Base-by-base conservation (phyloP, 2,329 filamentous ascomycete genomes). In the Neurospora crassa region DNA sequence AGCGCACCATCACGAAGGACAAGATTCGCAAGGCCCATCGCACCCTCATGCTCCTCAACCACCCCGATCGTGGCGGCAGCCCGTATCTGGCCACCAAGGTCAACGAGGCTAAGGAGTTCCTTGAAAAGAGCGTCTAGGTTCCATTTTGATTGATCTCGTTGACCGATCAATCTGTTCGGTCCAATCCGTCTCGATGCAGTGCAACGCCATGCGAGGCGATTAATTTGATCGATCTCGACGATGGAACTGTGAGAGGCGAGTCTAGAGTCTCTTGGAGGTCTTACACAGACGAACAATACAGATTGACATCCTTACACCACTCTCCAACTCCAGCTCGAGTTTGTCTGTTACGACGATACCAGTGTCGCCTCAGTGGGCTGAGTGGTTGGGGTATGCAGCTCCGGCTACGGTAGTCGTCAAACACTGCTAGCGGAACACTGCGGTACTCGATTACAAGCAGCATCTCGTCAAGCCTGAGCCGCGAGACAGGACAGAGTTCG, bases 41-140 rank as follows among this genome's bases (percentile, higher is more conserved):
- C 74, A 93, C 91, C 70, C 89, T 98, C 76, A 99, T 99, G 95
- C 89, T 99, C 71, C 86, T 97, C 75, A 99, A 99, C 86, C 96
- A 99, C 82, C 96, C 96, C 74, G 96, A 99, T 86, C 92, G 96
- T 79, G 96, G 96, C 75, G 96, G 96, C 47, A 97, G 94, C 79
- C 96, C 96, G 8, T 99, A 98, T 80, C 84, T 99, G 67, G 96
- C 96, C 16, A 97, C 94, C 70, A 99, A 99, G 82, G 92, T 99
- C 80, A 99, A 99, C 83, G 96, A 99, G 82, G 96, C 96, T 47
- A 99, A 99, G 82, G 95, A 98, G 80, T 89, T 98, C 74, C 80
- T 99, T 76, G 96, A 99, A 80, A 97, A 97, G 82, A 85, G 83
- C 70, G 72, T 76, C 16, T 63, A 63, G 37, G 7, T 14, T 47